A percentile compares a stretch with the other conserved stretches of the same genome.
Conservation (phyloP, 208 protist species). For the Strigomonas galati region DNA sequence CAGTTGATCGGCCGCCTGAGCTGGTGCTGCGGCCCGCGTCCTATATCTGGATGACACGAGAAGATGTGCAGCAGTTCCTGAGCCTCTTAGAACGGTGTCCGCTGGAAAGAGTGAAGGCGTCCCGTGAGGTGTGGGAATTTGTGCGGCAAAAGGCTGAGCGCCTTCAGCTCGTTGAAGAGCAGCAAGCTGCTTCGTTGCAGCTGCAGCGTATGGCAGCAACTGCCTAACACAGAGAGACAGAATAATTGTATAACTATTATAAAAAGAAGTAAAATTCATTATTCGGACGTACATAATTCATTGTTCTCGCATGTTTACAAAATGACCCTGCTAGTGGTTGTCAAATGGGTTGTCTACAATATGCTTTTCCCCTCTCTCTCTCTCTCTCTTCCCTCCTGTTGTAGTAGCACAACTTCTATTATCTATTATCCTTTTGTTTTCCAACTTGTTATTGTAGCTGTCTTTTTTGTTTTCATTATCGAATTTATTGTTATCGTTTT, state of each 20-base stretch:
- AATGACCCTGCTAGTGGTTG: too few species aligned
- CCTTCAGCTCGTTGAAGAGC: constrained; percentile 25
- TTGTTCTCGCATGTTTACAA: too few species aligned
- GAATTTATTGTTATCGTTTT: not conserved
- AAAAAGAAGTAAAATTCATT: too few species aligned
- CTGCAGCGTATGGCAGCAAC: constrained; percentile 9
- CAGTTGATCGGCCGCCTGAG: constrained; percentile 30
- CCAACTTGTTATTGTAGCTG: not conserved
- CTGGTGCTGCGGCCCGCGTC: constrained; percentile 31
- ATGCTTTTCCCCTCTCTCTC: too few species aligned
- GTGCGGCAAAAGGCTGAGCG: constrained; percentile 50
- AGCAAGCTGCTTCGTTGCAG: constrained; percentile 10
- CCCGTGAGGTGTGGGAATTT: constrained; percentile 48
- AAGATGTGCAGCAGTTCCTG: constrained; percentile 41
- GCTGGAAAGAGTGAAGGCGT: constrained; percentile 31
- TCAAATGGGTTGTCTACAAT: too few species aligned
- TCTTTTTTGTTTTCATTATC: constrained; percentile 3
- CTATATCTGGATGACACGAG: constrained; percentile 6
- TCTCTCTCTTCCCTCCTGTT: too few species aligned
- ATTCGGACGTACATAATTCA: too few species aligned
- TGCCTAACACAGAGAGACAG: not conserved
- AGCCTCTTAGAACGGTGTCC: constrained; percentile 41
- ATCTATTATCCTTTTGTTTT: not conserved
- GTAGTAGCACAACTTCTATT: too few species aligned
- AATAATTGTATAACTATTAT: not conserved